These are phyloP conservation scores for Sphenostylis stenocarpa DNA, from an alignment of 306 rosid species.

Conservation along the genomic window DNA sequence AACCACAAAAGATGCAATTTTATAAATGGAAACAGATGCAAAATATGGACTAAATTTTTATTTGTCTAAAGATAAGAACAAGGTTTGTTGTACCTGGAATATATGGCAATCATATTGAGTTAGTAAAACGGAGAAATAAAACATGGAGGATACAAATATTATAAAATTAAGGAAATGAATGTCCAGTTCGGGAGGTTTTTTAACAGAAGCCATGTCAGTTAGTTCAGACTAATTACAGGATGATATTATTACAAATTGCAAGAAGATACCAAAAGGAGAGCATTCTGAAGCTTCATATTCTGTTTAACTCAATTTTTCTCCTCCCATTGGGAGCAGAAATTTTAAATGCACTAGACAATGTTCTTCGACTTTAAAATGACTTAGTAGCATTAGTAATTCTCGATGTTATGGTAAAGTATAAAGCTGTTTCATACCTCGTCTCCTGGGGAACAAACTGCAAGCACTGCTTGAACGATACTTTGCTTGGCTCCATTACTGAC, in stretches of 20 bases:
- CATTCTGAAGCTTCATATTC: not conserved
- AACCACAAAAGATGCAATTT: not conserved
- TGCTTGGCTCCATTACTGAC: conserved; percentile 96
- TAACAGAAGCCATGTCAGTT: conserved; percentile 1
- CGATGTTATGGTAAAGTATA: not conserved
- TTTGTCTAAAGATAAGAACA: not conserved
- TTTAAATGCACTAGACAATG: not conserved
- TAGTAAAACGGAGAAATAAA: not conserved
- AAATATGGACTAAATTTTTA: not conserved
- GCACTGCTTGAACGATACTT: conserved; percentile 67
- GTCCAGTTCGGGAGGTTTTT: not conserved
- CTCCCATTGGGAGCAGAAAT: not conserved
- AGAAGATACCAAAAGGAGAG: not conserved
- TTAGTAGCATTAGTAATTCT: not conserved
- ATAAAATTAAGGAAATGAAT: not conserved
- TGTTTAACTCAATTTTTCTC: not conserved
- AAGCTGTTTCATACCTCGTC: conserved; percentile 59
- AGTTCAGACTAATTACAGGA: not conserved
- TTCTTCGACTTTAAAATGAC: not conserved
- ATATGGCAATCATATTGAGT: not conserved
- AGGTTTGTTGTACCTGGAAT: not conserved
- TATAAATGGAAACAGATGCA: not conserved
- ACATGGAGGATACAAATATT: conserved; percentile 2
- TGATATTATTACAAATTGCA: not conserved
- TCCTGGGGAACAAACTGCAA: conserved; percentile 83